phyloP scores from a whole-genome alignment of 305 asterid genomes.

The Fraxinus sp. region DNA sequence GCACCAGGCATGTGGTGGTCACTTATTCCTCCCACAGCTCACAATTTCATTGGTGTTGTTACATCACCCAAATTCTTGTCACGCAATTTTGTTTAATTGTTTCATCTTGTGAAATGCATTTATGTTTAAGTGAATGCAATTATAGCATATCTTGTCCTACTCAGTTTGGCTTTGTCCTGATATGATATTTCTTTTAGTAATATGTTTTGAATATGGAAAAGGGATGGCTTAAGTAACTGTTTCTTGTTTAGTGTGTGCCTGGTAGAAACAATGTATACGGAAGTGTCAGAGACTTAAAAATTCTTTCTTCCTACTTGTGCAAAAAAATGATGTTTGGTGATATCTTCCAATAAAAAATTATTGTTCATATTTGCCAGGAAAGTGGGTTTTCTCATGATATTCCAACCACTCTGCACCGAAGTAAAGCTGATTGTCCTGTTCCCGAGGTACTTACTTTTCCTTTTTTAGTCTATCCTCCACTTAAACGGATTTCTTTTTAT shows the following conservation, averaged over 20 bases:
- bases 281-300: conserved; percentile 5
- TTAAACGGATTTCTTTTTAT: not conserved
- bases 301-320: conserved; percentile 22
- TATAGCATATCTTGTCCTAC: not conserved
- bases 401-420: conserved; percentile 94
- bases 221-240: conserved; percentile 8
- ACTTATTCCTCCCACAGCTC: not conserved
- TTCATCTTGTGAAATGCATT: not conserved
- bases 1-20: not conserved
- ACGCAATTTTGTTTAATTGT: not conserved
- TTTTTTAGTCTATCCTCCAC: not conserved
- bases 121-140: not conserved
- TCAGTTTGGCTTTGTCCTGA: not conserved
- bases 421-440: conserved; percentile 98
- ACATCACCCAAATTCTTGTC: not conserved
- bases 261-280: not conserved
- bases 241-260: conserved; percentile 3
- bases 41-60: not conserved
- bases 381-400: conserved; percentile 81
- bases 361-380: conserved; percentile 55
- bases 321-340: not conserved
- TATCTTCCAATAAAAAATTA: conserved; percentile 7
- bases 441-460: conserved; percentile 61
- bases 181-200: not conserved
- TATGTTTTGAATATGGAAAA: not conserved